Conservation (phyloP, 768 basidiomycete species). For the Lentinula sp. region DNA sequence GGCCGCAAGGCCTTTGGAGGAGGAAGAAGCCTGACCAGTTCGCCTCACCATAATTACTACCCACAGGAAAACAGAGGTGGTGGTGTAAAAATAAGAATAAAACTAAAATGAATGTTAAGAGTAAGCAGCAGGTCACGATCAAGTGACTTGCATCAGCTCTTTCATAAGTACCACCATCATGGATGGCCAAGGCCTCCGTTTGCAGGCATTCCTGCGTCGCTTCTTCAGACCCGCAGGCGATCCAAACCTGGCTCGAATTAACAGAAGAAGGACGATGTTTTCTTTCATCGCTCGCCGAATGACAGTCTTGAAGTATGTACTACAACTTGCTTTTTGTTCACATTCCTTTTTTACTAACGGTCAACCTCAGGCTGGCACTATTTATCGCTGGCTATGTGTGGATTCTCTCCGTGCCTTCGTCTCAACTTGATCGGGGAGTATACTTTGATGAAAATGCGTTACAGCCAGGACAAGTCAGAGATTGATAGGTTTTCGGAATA, state of each 20-base stretch:
- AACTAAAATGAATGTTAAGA: slow-evolving; percentile 9
- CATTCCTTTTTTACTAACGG: neutral
- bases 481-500: slow-evolving; percentile 10
- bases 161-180: neutral
- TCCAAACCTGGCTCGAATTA: slow-evolving; percentile 9
- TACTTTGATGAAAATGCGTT: slow-evolving; percentile 97
- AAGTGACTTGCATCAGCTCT: neutral
- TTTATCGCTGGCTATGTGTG: slow-evolving; percentile 71
- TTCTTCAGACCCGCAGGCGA: slow-evolving; percentile 10
- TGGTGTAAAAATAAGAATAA: slow-evolving; percentile 7
- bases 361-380: slow-evolving; percentile 40
- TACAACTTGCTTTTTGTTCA: neutral
- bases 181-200: slow-evolving; percentile 8
- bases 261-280: slow-evolving; percentile 8
- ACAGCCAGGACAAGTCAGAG: slow-evolving; percentile 77
- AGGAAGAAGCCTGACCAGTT: slow-evolving; percentile 42
- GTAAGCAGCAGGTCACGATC: neutral
- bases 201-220: neutral
- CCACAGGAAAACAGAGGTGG: slow-evolving; percentile 9
- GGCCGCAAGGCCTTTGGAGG: slow-evolving; percentile 46
- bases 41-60: slow-evolving; percentile 49
- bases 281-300: slow-evolving; percentile 5
- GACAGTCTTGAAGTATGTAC: slow-evolving; percentile 3
- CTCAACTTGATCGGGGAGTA: slow-evolving; percentile 55
- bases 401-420: slow-evolving; percentile 72